Base-by-base conservation (phyloP, 78 protist species). In the Capsaspora owczarzaki region DNA sequence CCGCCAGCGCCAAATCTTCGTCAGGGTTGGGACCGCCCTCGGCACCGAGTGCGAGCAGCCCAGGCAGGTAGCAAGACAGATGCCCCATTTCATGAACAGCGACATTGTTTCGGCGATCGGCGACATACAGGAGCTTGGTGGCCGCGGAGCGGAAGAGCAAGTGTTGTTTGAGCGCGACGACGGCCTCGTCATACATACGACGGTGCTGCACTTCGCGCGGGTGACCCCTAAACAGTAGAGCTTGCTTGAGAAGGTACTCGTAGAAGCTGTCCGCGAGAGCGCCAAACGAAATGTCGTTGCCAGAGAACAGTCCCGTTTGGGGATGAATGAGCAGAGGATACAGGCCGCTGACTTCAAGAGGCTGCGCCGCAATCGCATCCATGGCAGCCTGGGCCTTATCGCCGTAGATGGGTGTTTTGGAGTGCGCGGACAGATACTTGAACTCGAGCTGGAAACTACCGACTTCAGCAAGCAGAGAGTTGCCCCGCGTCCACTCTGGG, bases 401-500 rank as follows among this genome's bases (percentile, higher is more conserved):
- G 35, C 70, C 86, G 79, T 61, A 87, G 38, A 0, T 40, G 0
- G 53, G 66, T 41, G 86, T 49, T 33, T 81, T 76, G 43, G 90
- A 44, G 31, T 35, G 29, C 20, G 74, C 78, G 29, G 89, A 44
- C 31, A 92, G 79, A 33, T 77, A 76, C 53, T 47, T 2, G 79
- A 86, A 86, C 87, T 93, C 96, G 25, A 93, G 81, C 70, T 88
- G 93, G n/a, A 92, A 46, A 1, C 90, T 74, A 27, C 90, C 94
- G 6, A 83, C 29, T 77, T 92, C 95, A 10, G 93, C 80, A 0
- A 91, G 77, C 56, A 87, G 16, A 25, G 86, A 47, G 56, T 2
- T 23, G 68, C 78, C 76, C 19, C 41, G 5, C 22, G 78, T 25
- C 77, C 72, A 70, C 4, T 20, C 0, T 5, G 49, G 43, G 20